Percentiles rank a stretch among this genome's conserved stretches.
Conservation (phyloP, 1,139 yeast genomes). For the Geotrichum candidum region DNA sequence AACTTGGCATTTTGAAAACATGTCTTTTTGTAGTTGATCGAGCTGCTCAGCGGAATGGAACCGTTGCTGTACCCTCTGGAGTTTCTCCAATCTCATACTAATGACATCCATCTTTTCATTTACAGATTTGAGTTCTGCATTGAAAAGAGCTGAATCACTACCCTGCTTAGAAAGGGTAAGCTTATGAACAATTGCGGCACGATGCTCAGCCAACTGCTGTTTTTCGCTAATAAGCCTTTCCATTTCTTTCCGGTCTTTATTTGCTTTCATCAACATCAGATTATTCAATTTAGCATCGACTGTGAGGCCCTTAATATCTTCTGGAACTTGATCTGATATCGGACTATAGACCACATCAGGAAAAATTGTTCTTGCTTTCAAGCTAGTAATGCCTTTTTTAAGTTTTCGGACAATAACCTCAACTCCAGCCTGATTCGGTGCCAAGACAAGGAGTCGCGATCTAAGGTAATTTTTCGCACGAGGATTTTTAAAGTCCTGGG, state of each 20-base stretch:
- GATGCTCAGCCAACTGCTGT: background rate
- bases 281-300: background rate
- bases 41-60: background rate
- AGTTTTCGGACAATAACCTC: background rate
- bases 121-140: too few species aligned
- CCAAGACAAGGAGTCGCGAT: background rate
- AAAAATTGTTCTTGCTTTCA: background rate
- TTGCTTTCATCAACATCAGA: background rate
- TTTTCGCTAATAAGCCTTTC: background rate
- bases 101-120: too few species aligned
- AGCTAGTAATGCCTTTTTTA: background rate
- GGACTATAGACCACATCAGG: background rate
- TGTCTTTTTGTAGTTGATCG: conserved; percentile 43
- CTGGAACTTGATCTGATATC: background rate
- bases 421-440: background rate
- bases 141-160: too few species aligned
- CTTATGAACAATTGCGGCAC: background rate
- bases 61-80: background rate
- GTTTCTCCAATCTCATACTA: too few species aligned
- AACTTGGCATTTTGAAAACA: conserved; percentile 72
- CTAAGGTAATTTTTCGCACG: background rate
- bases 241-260: background rate
- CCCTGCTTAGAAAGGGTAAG: too few species aligned
- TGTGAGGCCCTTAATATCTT: background rate
- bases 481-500: background rate